Evolutionary conservation across 352 stramenopile genomes (phyloP).

Genomic region (Phytophthora kernoviae): DNA sequence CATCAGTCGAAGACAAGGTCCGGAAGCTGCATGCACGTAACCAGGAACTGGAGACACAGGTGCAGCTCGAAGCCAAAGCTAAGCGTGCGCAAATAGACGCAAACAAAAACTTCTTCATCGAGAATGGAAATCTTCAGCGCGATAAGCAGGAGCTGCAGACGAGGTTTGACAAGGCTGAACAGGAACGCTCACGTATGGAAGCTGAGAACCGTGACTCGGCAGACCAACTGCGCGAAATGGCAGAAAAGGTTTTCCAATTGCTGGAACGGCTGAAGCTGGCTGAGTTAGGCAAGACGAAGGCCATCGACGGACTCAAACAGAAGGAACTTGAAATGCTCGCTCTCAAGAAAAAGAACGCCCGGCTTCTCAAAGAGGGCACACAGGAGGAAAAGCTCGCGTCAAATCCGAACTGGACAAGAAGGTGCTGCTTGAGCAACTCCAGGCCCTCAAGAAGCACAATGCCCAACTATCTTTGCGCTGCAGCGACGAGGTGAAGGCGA

Average conservation of each 20-base stretch:
- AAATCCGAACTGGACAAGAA: slow-evolving; percentile 96
- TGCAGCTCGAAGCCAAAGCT: slow-evolving; percentile 93
- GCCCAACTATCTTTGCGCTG: slow-evolving; percentile 91
- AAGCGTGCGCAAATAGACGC: slow-evolving; percentile 92
- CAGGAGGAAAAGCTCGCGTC: slow-evolving; percentile 93
- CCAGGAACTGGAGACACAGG: slow-evolving; percentile 94
- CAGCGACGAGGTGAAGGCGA: slow-evolving; percentile 93
- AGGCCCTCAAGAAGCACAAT: slow-evolving; percentile 96
- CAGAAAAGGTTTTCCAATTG: slow-evolving; percentile 96
- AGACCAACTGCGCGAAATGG: slow-evolving; percentile 96
- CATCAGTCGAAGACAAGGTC: slow-evolving; percentile 91
- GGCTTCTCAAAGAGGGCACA: slow-evolving; percentile 93
- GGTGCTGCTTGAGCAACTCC: slow-evolving; percentile 93
- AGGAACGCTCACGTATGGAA: slow-evolving; percentile 95
- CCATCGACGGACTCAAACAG: slow-evolving; percentile 92
- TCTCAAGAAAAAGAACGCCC: slow-evolving; percentile 95
- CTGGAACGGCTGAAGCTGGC: slow-evolving; percentile 96
- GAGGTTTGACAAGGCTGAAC: slow-evolving; percentile 91
- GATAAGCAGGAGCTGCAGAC: slow-evolving; percentile 82
- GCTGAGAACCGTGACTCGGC: slow-evolving; percentile 94
- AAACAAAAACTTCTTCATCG: slow-evolving; percentile 92
- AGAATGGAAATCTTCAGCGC: slow-evolving; percentile 76
- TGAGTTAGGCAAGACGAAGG: slow-evolving; percentile 96
- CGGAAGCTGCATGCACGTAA: slow-evolving; percentile 86
- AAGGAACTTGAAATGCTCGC: slow-evolving; percentile 95